Conservation (phyloP, 1,139 yeast genomes). For the Saccharomyces uvarum region DNA sequence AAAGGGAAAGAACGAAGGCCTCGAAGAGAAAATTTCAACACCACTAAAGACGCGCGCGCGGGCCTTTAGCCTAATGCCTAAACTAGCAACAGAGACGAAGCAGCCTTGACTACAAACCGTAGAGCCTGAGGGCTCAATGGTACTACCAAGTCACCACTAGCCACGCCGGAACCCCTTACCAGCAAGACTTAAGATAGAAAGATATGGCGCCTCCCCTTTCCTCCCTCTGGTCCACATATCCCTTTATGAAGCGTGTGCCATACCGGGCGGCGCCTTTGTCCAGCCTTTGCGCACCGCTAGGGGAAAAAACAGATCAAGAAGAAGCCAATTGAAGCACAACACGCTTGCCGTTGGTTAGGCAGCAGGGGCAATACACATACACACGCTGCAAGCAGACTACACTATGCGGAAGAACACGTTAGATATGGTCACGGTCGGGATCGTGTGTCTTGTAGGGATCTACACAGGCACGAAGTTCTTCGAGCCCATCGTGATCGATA, state of each 20-base stretch:
- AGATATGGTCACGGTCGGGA: conserved; percentile 31
- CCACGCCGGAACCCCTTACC: neutral
- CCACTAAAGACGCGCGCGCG: neutral
- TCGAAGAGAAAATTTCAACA: neutral
- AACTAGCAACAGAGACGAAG: neutral
- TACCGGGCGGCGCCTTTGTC: neutral
- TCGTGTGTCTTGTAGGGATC: conserved; percentile 37
- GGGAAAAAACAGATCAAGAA: neutral
- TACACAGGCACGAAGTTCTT: conserved; percentile 58
- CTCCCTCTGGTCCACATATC: neutral
- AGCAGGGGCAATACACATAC: neutral
- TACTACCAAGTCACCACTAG: neutral
- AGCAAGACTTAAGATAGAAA: neutral
- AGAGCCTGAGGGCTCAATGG: neutral
- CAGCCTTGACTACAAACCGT: neutral
- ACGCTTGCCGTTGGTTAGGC: neutral
- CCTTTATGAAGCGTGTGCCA: neutral
- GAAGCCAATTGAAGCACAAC: neutral
- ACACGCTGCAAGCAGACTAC: neutral
- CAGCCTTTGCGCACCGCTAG: neutral
- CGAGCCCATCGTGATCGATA: conserved; percentile 66
- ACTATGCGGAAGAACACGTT: conserved; percentile 12
- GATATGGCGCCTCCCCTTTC: neutral
- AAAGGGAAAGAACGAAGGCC: neutral
- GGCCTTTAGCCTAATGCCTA: neutral